Percentiles rank a stretch among this genome's conserved stretches.
Evolutionary conservation across 2,329 filamentous ascomycete species (phyloP).

Genomic region (Calonectria pseudoreteaudii): DNA sequence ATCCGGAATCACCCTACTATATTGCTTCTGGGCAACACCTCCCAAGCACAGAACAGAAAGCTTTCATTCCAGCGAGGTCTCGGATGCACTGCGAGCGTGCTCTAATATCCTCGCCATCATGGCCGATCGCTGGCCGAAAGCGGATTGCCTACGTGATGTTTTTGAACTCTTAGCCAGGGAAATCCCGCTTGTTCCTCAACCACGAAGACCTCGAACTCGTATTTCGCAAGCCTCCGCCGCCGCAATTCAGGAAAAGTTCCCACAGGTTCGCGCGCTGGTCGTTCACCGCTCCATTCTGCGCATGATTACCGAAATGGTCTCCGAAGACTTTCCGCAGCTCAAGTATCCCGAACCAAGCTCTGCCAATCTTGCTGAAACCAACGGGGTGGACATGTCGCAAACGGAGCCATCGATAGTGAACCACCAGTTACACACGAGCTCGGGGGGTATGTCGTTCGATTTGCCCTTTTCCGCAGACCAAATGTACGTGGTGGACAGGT

Average conservation of each 20-base stretch:
- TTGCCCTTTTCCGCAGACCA: constrained; percentile 13
- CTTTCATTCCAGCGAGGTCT: constrained; percentile 44
- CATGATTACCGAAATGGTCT: constrained; percentile 21
- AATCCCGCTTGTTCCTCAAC: constrained; percentile 28
- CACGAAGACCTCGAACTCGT: neutral
- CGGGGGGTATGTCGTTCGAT: constrained; percentile 2
- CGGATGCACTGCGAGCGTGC: constrained; percentile 50
- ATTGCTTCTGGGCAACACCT: constrained; percentile 51
- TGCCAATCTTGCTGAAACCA: neutral
- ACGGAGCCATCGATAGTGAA: neutral
- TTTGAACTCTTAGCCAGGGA: constrained; percentile 49
- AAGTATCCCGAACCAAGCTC: neutral
- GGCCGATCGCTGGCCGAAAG: constrained; percentile 50
- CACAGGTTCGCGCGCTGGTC: constrained; percentile 18
- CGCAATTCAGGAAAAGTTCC: constrained; percentile 28
- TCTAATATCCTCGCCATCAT: constrained; percentile 50
- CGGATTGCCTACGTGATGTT: constrained; percentile 48
- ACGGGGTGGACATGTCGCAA: neutral
- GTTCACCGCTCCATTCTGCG: constrained; percentile 19
- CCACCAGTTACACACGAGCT: neutral
- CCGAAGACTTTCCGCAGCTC: constrained; percentile 15
- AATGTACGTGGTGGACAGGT: constrained; percentile 9
- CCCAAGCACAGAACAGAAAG: constrained; percentile 43
- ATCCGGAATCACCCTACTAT: constrained; percentile 49
- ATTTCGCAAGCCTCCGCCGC: constrained; percentile 3